A percentile compares a stretch with the other conserved stretches of the same genome.
Conservation (phyloP, 2,329 filamentous ascomycete species). For the Paecilomyces niveus region DNA sequence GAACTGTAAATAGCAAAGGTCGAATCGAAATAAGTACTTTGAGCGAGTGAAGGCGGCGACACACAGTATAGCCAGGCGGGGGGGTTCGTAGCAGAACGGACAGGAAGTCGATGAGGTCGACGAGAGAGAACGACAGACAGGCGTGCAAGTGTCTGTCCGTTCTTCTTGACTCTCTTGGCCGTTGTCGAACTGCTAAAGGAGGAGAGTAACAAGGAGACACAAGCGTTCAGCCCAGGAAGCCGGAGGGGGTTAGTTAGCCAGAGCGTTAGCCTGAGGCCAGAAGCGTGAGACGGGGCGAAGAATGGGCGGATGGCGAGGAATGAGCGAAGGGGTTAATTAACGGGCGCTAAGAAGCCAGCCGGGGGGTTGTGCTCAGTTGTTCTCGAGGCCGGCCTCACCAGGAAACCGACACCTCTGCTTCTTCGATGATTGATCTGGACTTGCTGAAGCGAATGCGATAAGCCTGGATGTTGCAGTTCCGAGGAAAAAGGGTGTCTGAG, state of each 20-base stretch:
- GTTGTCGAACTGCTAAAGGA: not conserved
- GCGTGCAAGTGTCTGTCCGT: not conserved
- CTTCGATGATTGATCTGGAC: not conserved
- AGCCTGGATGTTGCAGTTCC: not conserved
- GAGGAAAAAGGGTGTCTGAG: not conserved
- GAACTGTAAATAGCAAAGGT: constrained; percentile 6
- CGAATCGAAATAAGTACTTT: constrained; percentile 8
- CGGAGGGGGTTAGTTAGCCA: constrained; percentile 3
- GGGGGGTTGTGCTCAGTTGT: not conserved
- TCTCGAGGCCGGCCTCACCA: not conserved
- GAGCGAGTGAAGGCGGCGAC: constrained; percentile 26
- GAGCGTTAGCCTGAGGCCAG: constrained; percentile 6
- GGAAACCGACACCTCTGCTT: not conserved
- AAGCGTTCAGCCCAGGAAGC: constrained; percentile 1
- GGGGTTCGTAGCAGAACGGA: not conserved
- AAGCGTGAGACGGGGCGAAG: constrained; percentile 4
- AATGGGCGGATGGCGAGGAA: constrained; percentile 2
- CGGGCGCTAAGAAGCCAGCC: not conserved
- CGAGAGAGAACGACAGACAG: not conserved
- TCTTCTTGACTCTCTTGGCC: not conserved
- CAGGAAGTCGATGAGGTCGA: not conserved
- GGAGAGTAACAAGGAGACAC: not conserved
- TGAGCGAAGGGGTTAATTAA: not conserved
- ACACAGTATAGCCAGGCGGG: constrained; percentile 22
- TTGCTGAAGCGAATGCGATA: not conserved